Evolutionary conservation across 108 stramenopile species (phyloP), one percentile per base, ranked within the genome.

Genomic region (Skeletonema tropicum): DNA sequence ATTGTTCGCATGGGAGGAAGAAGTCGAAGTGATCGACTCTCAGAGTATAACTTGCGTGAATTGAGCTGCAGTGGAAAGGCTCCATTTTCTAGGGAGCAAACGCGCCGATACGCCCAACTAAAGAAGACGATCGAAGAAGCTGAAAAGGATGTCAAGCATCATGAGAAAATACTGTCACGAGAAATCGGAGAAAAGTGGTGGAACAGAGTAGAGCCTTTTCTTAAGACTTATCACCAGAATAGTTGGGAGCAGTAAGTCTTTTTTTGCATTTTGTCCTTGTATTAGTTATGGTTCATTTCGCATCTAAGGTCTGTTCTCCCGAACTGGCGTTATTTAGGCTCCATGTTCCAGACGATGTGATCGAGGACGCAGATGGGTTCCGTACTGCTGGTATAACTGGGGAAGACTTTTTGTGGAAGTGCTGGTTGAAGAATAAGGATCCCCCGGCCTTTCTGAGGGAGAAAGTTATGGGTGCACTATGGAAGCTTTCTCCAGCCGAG

Each of bases 1-100:
- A 68, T 68, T 57, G 67, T 68, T 30, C 67, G 67, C 7, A 55
- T 68, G 30, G 67, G 67, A 17, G 67, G 67, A 0, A 52, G 67
- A 33, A 68, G 67, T 57, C 49, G 67, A 12, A 38, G 35, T 17
- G 31, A 68, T 25, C 46, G 67, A 4, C 31, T 68, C 26, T 52
- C 67, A 32, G 32, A 68, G 52, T 68, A 17, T 26, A 68, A 68
- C 33, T 33, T 33, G 26, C 48, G 67, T 15, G 25, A 68, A 12
- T 46, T 46, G 45, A 46, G 45, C 15, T 15, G 11, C 15, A 46
- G 45, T 46, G 45, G 45, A 12, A 46, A 46, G 11, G 45, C n/a
- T 15, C 45, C 45, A n/a, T 46, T 46, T 15, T 46, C 45, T 46
- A 11, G 45, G 2, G 45, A 46, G n/a, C 45, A 46, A 4, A 46